A percentile compares a stretch with the other conserved stretches of the same genome.
Evolutionary conservation across 1,284 basidiomycete genomes (phyloP).

Genomic region (Naganishia liquefaciens): DNA sequence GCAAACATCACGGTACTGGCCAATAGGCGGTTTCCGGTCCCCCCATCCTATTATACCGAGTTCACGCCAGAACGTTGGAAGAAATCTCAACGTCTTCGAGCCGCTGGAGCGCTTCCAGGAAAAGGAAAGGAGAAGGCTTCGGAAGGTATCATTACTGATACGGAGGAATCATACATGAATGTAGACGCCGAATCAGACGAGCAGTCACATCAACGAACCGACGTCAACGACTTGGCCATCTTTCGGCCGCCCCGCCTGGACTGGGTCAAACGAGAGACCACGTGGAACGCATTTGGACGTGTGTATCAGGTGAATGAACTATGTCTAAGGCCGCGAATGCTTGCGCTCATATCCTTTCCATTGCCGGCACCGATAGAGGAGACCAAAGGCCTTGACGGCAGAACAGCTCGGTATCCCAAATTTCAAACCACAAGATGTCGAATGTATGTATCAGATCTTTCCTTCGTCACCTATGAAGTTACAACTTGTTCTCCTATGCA

Average conservation of each 20-base stretch:
- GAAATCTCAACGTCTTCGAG: not conserved
- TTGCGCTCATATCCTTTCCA: not conserved
- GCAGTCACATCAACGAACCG: not conserved
- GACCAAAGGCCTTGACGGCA: constrained; percentile 15
- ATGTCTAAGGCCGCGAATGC: not conserved
- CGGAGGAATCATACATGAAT: not conserved
- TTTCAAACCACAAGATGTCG: constrained; percentile 21
- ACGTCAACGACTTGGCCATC: constrained; percentile 8
- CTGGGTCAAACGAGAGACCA: constrained; percentile 31
- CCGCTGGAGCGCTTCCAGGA: not conserved
- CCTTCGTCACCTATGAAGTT: too few relatives aligned
- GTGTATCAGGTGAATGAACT: constrained; percentile 25
- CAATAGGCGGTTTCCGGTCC: constrained; percentile 32
- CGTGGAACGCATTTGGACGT: constrained; percentile 32
- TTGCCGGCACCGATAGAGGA: constrained; percentile 1
- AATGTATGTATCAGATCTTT: not conserved
- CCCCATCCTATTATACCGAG: constrained; percentile 33
- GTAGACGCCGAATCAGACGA: not conserved
- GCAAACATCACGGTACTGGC: constrained; percentile 20
- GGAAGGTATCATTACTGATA: not conserved
- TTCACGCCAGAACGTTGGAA: constrained; percentile 32
- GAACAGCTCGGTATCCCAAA: constrained; percentile 26
- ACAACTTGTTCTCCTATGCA: not conserved
- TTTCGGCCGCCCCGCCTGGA: constrained; percentile 32
- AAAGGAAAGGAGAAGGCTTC: constrained; percentile 16